Percentiles rank a stretch among this genome's conserved stretches.
Evolutionary conservation across 1,139 yeast genomes (phyloP).

Genomic region (Geotrichum aggregatum): DNA sequence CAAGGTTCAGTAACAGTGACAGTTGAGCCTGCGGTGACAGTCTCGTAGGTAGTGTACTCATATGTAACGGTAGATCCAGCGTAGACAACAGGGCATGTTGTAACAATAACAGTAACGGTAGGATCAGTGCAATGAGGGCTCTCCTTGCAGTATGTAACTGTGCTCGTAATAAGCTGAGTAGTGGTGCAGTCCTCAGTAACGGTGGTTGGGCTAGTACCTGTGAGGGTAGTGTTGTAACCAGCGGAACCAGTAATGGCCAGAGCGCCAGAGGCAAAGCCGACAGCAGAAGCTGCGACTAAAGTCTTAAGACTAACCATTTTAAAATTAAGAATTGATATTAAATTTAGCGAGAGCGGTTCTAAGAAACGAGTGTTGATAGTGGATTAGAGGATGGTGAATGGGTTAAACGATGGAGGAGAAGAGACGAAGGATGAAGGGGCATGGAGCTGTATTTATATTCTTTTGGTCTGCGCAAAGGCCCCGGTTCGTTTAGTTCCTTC

Average conservation of each 20-base stretch:
- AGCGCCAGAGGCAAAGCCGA: background rate
- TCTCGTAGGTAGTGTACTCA: conserved; percentile 13
- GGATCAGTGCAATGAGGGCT: conserved; percentile 5
- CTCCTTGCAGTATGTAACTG: conserved; percentile 2
- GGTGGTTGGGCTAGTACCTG: background rate
- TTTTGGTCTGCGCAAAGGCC: background rate
- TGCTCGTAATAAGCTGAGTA: background rate
- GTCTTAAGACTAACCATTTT: conserved; percentile 1
- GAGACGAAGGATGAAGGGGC: background rate
- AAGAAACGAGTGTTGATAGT: background rate
- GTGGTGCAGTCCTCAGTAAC: background rate
- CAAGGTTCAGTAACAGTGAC: conserved; percentile 21
- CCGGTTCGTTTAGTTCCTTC: background rate
- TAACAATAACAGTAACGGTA: conserved; percentile 5
- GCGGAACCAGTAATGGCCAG: background rate
- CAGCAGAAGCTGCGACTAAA: background rate
- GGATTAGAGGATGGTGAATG: background rate
- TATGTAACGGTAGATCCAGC: background rate
- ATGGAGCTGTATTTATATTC: background rate
- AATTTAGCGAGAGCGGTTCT: background rate
- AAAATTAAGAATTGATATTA: background rate
- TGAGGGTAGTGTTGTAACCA: background rate
- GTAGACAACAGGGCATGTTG: conserved; percentile 10
- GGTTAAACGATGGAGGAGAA: background rate
- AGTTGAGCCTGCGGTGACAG: conserved; percentile 13